Base-by-base conservation (phyloP, 805 yeast genomes). In the Torulaspora microellipsoides region DNA sequence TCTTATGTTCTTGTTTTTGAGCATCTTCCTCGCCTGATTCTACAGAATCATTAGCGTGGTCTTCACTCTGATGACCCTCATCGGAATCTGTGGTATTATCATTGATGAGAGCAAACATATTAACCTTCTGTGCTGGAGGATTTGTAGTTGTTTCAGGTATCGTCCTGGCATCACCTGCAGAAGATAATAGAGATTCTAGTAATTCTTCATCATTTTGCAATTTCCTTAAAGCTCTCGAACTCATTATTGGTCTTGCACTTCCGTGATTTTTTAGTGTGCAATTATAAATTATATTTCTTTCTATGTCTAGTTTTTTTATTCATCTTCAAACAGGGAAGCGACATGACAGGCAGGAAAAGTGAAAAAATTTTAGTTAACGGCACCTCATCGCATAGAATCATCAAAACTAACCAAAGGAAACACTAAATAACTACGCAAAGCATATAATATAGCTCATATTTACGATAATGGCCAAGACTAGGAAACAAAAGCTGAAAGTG, bases 401-500 rank as follows among this genome's bases (percentile, higher is more conserved):
- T 2, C 8, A 4, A 20, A 20, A n/a, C 38, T 20, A 13, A 35
- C 14, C 38, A 15, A 30, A 20, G 11, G 14, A 34, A 34, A 23
- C 13, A 15, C 13, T 34, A 17, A 10, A 17, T 34, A 11, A 13
- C 23, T n/a, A 13, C 15, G 13, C 36, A 34, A 9, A 13, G n/a
- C 9, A 15, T 15, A 8, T 3, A 13, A 34, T 15, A n/a, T 17
- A 12, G 27, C 25, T n/a, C 14, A 10, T 13, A 36, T 7, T 7
- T 27, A 2, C 30, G 12, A 15, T 9, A 3, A 67, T 68, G 62
- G 59, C 63, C 8, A 68, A 66, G 51, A 45, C 60, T 3, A 55
- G 58, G 37, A 68, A 67, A 54, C 68, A 65, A 49, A 68, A 67
- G 41, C 62, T 64, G 36, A 68, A 66, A 54, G 65, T 62, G 47